Evolutionary conservation across 2,329 filamentous ascomycete species (phyloP).

Genomic region (Dendryphion nanum): DNA sequence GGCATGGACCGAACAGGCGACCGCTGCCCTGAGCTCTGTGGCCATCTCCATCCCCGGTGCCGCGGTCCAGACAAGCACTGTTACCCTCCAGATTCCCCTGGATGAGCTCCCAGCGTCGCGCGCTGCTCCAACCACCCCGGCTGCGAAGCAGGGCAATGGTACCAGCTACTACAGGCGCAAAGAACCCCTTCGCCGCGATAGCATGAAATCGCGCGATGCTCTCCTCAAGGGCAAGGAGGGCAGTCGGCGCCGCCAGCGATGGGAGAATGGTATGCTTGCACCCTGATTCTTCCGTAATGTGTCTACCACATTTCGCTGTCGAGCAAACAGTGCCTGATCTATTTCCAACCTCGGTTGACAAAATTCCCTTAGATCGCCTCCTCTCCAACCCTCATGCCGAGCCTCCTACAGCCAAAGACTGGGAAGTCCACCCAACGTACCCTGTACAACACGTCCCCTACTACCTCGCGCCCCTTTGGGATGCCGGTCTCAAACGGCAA

Average conservation of each 20-base stretch:
- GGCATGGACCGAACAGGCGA: constrained; percentile 50
- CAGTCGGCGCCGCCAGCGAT: constrained; percentile 78
- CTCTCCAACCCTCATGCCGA: constrained; percentile 82
- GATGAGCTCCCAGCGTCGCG: constrained; percentile 53
- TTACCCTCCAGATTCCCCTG: constrained; percentile 71
- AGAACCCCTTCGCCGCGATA: constrained; percentile 59
- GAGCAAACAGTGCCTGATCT: no score
- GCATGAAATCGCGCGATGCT: constrained; percentile 67
- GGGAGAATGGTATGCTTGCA: constrained; percentile 77
- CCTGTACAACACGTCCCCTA: constrained; percentile 78
- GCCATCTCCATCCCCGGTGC: constrained; percentile 36
- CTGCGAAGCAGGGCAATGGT: constrained; percentile 46
- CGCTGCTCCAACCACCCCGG: constrained; percentile 26
- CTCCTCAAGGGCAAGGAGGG: constrained; percentile 89
- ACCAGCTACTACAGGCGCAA: constrained; percentile 50
- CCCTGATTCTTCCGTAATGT: constrained; percentile 8
- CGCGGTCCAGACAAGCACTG: constrained; percentile 52
- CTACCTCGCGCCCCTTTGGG: constrained; percentile 84
- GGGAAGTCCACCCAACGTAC: constrained; percentile 78
- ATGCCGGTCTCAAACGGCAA: constrained; percentile 52
- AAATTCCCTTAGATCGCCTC: constrained; percentile 77
- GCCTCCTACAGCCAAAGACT: constrained; percentile 79
- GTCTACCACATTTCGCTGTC: constrained; percentile 9
- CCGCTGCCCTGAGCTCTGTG: constrained; percentile 42
- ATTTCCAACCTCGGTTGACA: no score